A percentile compares a stretch with the other conserved stretches of the same genome.
phyloP scores from a whole-genome alignment of 768 basidiomycete genomes.

The Pleurotus tuoliensis region DNA sequence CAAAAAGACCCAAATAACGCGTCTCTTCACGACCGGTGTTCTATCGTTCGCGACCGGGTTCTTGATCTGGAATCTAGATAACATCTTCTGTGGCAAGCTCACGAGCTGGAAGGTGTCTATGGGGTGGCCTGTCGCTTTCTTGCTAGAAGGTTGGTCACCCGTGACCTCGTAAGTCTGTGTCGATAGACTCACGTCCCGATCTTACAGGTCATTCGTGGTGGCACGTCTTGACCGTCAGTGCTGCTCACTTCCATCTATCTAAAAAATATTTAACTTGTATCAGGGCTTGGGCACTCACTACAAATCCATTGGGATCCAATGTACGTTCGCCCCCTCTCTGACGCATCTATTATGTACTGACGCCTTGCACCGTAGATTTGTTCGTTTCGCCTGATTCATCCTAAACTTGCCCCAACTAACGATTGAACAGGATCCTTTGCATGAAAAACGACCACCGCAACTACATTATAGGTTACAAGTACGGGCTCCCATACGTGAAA shows the following conservation, averaged over 20 bases:
- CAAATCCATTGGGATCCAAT: slow-evolving; percentile 51
- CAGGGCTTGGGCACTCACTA: slow-evolving; percentile 49
- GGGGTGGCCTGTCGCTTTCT: slow-evolving; percentile 65
- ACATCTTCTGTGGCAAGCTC: slow-evolving; percentile 61
- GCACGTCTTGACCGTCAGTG: slow-evolving; percentile 61
- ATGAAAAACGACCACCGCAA: slow-evolving; percentile 55
- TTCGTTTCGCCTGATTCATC: slow-evolving; percentile 20
- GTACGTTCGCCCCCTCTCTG: slow-evolving; percentile 25
- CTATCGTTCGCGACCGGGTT: slow-evolving; percentile 61
- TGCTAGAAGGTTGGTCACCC: slow-evolving; percentile 51
- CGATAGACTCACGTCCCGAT: not conserved
- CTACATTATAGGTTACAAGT: slow-evolving; percentile 36
- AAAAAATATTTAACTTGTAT: not conserved
- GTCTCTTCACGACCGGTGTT: slow-evolving; percentile 50
- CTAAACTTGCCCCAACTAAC: slow-evolving; percentile 18
- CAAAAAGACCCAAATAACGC: slow-evolving; percentile 35
- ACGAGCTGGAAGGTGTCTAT: slow-evolving; percentile 51
- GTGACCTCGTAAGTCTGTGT: not conserved
- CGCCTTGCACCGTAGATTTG: slow-evolving; percentile 30
- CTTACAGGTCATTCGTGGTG: slow-evolving; percentile 66
- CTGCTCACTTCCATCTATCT: not conserved
- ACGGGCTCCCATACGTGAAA: slow-evolving; percentile 47
- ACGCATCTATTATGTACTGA: slow-evolving; percentile 1
- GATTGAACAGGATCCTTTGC: slow-evolving; percentile 44
- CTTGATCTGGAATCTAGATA: slow-evolving; percentile 78